Conservation (phyloP, 305 asterid genomes). For the Fraxinus sp. region DNA sequence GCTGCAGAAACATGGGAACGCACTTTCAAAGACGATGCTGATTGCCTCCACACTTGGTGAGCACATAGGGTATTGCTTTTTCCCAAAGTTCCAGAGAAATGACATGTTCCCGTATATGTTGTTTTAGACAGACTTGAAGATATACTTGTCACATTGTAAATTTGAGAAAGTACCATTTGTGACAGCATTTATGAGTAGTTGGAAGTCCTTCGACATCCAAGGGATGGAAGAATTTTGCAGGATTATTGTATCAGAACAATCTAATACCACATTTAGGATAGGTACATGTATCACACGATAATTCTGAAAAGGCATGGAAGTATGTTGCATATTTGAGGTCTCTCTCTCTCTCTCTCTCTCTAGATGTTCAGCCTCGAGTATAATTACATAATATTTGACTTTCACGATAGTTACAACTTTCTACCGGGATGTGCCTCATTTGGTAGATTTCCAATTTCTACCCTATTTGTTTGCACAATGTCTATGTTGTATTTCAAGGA, state of each 20-base stretch:
- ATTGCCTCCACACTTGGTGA: not conserved
- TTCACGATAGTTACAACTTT: not conserved
- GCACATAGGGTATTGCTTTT: not conserved
- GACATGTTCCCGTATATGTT: too few species aligned
- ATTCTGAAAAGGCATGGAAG: not conserved
- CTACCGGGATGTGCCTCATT: not conserved
- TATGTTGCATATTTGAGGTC: not conserved
- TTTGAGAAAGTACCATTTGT: not conserved
- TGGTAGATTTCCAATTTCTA: not conserved
- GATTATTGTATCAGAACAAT: not conserved
- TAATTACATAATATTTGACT: not conserved
- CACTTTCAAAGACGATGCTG: not conserved
- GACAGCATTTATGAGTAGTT: not conserved
- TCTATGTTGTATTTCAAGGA: not conserved
- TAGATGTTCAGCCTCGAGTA: not conserved
- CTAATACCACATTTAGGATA: not conserved
- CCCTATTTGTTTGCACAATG: not conserved
- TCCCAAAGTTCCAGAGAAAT: not conserved
- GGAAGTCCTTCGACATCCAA: not conserved
- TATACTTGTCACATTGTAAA: not conserved
- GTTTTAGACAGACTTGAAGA: not conserved
- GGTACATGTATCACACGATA: not conserved
- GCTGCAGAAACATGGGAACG: not conserved
- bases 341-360: too few species aligned
- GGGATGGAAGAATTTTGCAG: not conserved